These are phyloP conservation scores for Orbilia oligospora DNA, from an alignment of 2,329 filamentous ascomycete species.

Conservation along the genomic window DNA sequence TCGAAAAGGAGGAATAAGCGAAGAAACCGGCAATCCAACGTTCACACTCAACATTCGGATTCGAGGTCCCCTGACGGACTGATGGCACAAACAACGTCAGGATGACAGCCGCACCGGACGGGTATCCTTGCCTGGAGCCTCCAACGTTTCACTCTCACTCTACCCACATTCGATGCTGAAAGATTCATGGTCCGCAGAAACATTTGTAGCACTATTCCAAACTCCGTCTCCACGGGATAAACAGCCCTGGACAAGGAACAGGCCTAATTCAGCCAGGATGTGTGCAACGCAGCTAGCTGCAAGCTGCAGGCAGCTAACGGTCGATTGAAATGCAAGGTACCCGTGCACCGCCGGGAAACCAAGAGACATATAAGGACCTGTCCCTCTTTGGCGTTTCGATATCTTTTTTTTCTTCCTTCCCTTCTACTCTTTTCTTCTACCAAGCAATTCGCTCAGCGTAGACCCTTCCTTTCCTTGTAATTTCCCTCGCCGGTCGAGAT, in stretches of 20 bases:
- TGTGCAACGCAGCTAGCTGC: conserved; percentile 30
- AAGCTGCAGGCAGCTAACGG: conserved; percentile 10
- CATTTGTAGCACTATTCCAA: conserved; percentile 55
- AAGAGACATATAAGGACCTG: conserved; percentile 57
- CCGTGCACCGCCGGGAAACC: conserved; percentile 35
- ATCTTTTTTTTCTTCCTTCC: conserved; percentile 20
- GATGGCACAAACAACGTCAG: conserved; percentile 29
- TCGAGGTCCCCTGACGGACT: conserved; percentile 22
- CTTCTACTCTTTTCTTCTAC: conserved; percentile 34
- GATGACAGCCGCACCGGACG: conserved; percentile 30
- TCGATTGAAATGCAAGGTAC: conserved; percentile 37
- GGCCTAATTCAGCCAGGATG: background rate
- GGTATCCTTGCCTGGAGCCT: conserved; percentile 38
- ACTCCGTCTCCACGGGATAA: conserved; percentile 54
- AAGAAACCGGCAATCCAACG: conserved; percentile 5
- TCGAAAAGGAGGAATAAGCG: conserved; percentile 46
- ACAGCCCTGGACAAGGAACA: conserved; percentile 49
- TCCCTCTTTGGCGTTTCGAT: conserved; percentile 52
- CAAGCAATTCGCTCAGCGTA: conserved; percentile 55
- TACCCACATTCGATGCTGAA: conserved; percentile 6
- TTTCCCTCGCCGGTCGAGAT: conserved; percentile 58
- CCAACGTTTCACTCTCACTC: conserved; percentile 50
- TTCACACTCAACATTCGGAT: background rate
- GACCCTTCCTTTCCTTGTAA: conserved; percentile 50
- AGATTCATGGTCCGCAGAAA: conserved; percentile 33